These are phyloP conservation scores for Suillus spraguei DNA, from an alignment of 768 basidiomycete species.

Conservation along the genomic window DNA sequence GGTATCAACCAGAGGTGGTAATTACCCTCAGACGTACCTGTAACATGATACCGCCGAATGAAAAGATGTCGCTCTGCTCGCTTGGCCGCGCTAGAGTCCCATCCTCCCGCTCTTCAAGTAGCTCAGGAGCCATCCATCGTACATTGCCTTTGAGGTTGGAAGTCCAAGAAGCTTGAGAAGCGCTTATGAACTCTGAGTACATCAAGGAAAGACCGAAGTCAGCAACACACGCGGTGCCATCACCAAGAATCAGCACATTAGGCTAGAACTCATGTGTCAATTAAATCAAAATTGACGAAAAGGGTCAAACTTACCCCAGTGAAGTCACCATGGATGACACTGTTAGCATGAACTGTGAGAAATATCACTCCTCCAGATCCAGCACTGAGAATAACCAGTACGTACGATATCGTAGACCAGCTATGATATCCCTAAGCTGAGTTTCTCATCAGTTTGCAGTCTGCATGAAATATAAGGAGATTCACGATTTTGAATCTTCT, in stretches of 20 bases:
- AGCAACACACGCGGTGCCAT: conserved; percentile 35
- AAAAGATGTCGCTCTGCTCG: conserved; percentile 43
- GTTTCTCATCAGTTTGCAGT: not conserved
- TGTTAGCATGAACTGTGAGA: conserved; percentile 2
- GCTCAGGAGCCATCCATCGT: conserved; percentile 44
- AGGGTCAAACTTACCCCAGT: conserved; percentile 10
- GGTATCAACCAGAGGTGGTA: conserved; percentile 28
- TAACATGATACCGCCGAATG: conserved; percentile 37
- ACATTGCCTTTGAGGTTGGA: conserved; percentile 34
- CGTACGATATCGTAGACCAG: conserved; percentile 1
- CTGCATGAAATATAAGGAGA: conserved; percentile 3
- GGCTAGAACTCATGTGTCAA: conserved; percentile 23
- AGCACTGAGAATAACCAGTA: not conserved
- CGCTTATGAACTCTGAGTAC: conserved; percentile 31
- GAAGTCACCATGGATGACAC: conserved; percentile 11
- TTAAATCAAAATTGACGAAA: not conserved
- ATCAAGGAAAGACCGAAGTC: conserved; percentile 44
- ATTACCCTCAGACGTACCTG: conserved; percentile 22
- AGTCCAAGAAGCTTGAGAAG: conserved; percentile 12
- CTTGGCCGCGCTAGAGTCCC: conserved; percentile 10
- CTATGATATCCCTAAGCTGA: not conserved
- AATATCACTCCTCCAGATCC: not conserved
- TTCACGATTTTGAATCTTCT: conserved; percentile 20
- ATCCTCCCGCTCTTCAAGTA: conserved; percentile 28
- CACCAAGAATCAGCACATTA: conserved; percentile 38